Evolutionary conservation across 2,329 filamentous ascomycete genomes (phyloP).

Genomic region (Metarhizium anisopliae): DNA sequence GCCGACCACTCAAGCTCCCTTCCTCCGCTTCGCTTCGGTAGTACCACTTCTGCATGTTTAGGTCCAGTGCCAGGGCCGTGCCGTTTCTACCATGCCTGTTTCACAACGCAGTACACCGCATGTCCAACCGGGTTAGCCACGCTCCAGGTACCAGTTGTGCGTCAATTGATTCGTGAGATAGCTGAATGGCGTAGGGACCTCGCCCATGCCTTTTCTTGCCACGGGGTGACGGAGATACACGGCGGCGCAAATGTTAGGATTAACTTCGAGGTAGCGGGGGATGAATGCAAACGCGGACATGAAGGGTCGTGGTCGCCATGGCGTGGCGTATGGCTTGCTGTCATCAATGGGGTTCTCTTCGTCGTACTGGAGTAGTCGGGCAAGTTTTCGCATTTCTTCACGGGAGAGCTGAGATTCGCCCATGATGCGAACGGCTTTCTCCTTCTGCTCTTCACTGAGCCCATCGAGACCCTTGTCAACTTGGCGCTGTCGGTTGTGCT

Average conservation of each 20-base stretch:
- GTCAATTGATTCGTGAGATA: slow-evolving; percentile 66
- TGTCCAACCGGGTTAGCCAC: slow-evolving; percentile 44
- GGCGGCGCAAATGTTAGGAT: slow-evolving; percentile 91
- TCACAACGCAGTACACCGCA: neutral
- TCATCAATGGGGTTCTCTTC: slow-evolving; percentile 68
- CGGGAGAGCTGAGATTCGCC: slow-evolving; percentile 27
- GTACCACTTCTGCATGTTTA: neutral
- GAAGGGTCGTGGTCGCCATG: slow-evolving; percentile 78
- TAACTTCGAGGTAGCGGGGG: slow-evolving; percentile 91
- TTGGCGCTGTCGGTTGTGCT: slow-evolving; percentile 20
- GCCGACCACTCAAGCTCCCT: neutral
- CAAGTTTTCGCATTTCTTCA: slow-evolving; percentile 45
- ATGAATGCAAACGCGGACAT: slow-evolving; percentile 94
- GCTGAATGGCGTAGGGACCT: slow-evolving; percentile 76
- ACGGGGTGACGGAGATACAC: slow-evolving; percentile 94
- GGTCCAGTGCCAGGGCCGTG: neutral
- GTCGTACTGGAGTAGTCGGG: slow-evolving; percentile 50
- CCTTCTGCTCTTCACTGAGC: slow-evolving; percentile 21
- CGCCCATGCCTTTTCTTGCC: slow-evolving; percentile 68
- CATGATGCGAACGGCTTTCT: slow-evolving; percentile 24
- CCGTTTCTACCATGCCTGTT: neutral
- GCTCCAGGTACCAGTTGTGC: slow-evolving; percentile 88
- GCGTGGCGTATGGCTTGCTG: slow-evolving; percentile 78
- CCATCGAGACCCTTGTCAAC: slow-evolving; percentile 26
- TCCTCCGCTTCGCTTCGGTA: neutral